phyloP scores from a whole-genome alignment of 2,329 filamentous ascomycete species.

The Lizonia empirigonia region DNA sequence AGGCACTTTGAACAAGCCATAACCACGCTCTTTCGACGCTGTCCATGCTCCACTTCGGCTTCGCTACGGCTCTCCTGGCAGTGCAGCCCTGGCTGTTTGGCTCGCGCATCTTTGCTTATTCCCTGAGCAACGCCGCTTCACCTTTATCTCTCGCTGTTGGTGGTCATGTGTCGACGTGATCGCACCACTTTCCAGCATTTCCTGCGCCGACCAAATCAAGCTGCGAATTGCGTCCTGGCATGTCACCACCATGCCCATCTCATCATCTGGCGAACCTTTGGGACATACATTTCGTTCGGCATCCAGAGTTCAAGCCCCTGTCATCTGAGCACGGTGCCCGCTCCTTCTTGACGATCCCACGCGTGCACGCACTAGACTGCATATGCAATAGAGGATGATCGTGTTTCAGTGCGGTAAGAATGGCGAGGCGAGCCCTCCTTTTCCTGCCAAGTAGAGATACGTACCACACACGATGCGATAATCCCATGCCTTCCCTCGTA shows the following conservation, averaged over 20 bases:
- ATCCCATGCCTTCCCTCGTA: background rate
- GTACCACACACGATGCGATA: background rate
- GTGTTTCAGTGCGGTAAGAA: slow-evolving; percentile 9
- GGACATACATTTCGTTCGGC: background rate
- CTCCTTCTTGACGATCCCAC: slow-evolving; percentile 9
- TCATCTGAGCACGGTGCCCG: slow-evolving; percentile 6
- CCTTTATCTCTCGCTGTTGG: background rate
- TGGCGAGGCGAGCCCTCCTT: slow-evolving; percentile 8
- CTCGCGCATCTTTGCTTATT: slow-evolving; percentile 5
- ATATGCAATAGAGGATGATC: slow-evolving; percentile 4
- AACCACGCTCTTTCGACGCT: slow-evolving; percentile 8
- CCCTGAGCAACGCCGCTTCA: slow-evolving; percentile 6
- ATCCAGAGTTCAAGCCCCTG: background rate
- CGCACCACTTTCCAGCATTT: background rate
- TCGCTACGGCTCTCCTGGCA: slow-evolving; percentile 5
- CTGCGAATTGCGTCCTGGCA: background rate
- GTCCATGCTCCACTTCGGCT: slow-evolving; percentile 3
- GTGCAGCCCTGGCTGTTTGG: background rate
- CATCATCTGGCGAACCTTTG: slow-evolving; percentile 2
- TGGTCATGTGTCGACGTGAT: background rate
- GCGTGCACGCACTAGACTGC: slow-evolving; percentile 3
- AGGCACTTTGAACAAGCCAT: slow-evolving; percentile 8
- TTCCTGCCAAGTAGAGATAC: slow-evolving; percentile 1
- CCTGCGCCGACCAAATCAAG: background rate
- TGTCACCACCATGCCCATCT: background rate